phyloP scores from a whole-genome alignment of 768 basidiomycete genomes.

The Termitomyces sp. region DNA sequence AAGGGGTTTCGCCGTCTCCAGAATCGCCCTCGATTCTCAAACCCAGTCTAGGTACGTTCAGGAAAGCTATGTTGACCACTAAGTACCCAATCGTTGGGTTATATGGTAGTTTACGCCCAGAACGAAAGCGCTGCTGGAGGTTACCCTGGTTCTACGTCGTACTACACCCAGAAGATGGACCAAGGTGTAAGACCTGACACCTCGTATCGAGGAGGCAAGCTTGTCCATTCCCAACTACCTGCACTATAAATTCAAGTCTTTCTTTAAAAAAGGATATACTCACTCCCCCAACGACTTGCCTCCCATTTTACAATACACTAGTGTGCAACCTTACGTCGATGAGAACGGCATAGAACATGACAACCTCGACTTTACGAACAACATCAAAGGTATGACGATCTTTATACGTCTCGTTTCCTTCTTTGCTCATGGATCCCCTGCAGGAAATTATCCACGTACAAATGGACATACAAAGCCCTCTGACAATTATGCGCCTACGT shows the following conservation, averaged over 20 bases:
- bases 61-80: no score
- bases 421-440: not conserved
- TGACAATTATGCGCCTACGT: not conserved
- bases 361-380: not conserved
- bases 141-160: not conserved
- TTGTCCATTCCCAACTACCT: no score
- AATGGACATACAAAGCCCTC: conserved; percentile 1
- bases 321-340: not conserved
- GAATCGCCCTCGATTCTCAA: not conserved
- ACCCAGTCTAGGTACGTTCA: not conserved
- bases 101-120: not conserved
- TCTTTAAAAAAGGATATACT: not conserved
- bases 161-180: not conserved
- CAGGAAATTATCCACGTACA: not conserved
- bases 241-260: not conserved
- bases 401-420: not conserved
- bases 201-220: not conserved
- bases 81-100: not conserved
- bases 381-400: not conserved
- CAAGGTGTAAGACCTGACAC: not conserved
- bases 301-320: not conserved
- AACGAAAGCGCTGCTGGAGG: not conserved
- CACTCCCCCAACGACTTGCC: not conserved
- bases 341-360: not conserved
- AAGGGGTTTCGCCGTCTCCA: not conserved